A percentile compares a stretch with the other conserved stretches of the same genome.
Conservation (phyloP, 495 filamentous ascomycete species). For the Podospora pseudoanserina region DNA sequence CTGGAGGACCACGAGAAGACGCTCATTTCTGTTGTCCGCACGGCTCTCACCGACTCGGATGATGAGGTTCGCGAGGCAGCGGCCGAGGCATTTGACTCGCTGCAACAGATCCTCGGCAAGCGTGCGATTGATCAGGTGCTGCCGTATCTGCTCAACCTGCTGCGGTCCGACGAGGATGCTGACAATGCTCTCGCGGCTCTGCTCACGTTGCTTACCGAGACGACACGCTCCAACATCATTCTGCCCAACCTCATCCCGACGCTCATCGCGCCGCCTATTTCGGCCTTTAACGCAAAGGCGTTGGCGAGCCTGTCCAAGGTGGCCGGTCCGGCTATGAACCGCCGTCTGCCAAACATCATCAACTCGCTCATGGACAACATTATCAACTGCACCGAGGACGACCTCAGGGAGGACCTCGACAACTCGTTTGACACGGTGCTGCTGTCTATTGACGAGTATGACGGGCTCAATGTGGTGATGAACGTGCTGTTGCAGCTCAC, state of each 20-base stretch:
- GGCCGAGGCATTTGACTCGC: slow-evolving; percentile 91
- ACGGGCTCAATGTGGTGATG: slow-evolving; percentile 93
- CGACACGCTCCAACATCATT: slow-evolving; percentile 91
- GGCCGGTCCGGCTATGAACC: slow-evolving; percentile 81
- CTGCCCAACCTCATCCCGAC: slow-evolving; percentile 94
- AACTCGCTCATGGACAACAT: slow-evolving; percentile 93
- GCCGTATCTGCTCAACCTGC: slow-evolving; percentile 81
- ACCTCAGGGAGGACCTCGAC: slow-evolving; percentile 69
- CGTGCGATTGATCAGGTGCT: slow-evolving; percentile 90
- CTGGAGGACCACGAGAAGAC: slow-evolving; percentile 94
- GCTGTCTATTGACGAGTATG: slow-evolving; percentile 89
- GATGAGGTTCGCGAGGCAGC: slow-evolving; percentile 90
- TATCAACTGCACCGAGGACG: slow-evolving; percentile 69
- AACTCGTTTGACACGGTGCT: slow-evolving; percentile 81
- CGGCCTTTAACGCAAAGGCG: slow-evolving; percentile 89
- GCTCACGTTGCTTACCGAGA: slow-evolving; percentile 87
- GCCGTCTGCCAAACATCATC: slow-evolving; percentile 81
- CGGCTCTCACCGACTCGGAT: slow-evolving; percentile 85
- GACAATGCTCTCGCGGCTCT: slow-evolving; percentile 90
- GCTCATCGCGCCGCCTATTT: slow-evolving; percentile 82
- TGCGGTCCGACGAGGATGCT: slow-evolving; percentile 79
- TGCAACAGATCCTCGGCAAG: slow-evolving; percentile 93
- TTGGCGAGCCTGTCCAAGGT: slow-evolving; percentile 90
- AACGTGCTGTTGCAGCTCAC: slow-evolving; percentile 80
- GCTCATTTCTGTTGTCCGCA: slow-evolving; percentile 88